Base-by-base conservation (phyloP, 2,329 filamentous ascomycete genomes). In the Pseudocercospora ulei region DNA sequence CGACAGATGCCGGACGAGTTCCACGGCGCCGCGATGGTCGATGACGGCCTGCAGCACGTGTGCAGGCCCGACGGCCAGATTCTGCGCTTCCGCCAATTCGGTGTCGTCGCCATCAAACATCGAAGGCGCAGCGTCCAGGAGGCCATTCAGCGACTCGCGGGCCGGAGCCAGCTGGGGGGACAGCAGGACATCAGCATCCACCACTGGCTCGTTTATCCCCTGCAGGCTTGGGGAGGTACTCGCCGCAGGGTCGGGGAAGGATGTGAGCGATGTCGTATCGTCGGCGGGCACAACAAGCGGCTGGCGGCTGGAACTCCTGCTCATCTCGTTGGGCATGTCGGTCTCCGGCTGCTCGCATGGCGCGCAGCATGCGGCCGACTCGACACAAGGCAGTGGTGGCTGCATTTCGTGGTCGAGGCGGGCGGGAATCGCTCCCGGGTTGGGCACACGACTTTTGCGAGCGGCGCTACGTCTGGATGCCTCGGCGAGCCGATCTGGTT, bases 51-150 rank as follows among this genome's bases (percentile, higher is more conserved):
- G 39, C 2, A 58, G 38, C 3, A 53, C 48, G 18, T 52, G 39
- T 9, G 35, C 27, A 12, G 50, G 44, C 7, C 53, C 53, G 7
- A 46, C 41, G 4, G 54, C 50, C 4, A 59, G 42, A 20, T 48
- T 49, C 20, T 57, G 55, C 25, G 56, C 54, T 17, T 48, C 40
- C 8, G 35, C 37, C 7, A 34, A 17, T 22, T 40, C 38, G 5
- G 38, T 31, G 23, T 49, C 41, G 23, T 48, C 46, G 17, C 51
- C 47, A 42, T 59, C 56, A 35, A 59, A 59, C 42, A 59, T 54
- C 1, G 56, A 53, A 23, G 56, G 56, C 5, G 51, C 53, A 11
- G 44, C 38, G 26, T 56, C 56, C 25, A 59, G 49, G 8, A 59
- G 48, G 11, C 47, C 46, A 47, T 55, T 44, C 3, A 59, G 41